Conservation (phyloP, 305 asterid genomes). For the Fraxinus platypoda region DNA sequence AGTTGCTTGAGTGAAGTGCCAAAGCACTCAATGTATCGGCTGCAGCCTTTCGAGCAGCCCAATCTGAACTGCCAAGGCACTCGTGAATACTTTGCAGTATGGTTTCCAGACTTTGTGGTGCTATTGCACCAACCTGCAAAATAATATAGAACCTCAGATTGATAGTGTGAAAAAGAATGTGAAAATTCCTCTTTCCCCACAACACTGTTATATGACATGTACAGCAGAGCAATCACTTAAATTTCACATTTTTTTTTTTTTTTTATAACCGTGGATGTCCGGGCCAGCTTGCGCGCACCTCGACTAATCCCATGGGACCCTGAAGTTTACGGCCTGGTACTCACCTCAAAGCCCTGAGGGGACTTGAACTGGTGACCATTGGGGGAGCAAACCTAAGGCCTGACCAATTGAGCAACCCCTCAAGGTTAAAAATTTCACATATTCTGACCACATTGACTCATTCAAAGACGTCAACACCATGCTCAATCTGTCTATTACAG, state of each 20-base stretch:
- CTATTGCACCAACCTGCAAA: constrained; percentile 83
- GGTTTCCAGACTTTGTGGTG: constrained; percentile 77
- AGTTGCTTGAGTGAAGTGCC: constrained; percentile 57
- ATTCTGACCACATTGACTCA: neutral
- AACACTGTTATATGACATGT: neutral
- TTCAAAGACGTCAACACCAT: neutral
- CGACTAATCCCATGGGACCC: too few relatives aligned
- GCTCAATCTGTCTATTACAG: neutral
- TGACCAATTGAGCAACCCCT: too few relatives aligned
- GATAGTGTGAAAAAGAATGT: neutral
- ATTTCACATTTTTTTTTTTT: neutral
- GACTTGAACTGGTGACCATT: too few relatives aligned
- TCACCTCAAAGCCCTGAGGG: too few relatives aligned
- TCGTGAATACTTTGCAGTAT: constrained; percentile 79
- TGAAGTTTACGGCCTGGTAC: too few relatives aligned
- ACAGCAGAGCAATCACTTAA: neutral
- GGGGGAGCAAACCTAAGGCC: too few relatives aligned
- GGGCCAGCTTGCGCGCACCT: too few relatives aligned
- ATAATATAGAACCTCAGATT: constrained; percentile 12
- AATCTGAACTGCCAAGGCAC: constrained; percentile 82
- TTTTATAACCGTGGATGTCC: too few relatives aligned
- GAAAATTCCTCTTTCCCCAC: neutral
- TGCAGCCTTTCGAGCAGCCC: constrained; percentile 98
- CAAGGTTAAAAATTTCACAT: neutral
- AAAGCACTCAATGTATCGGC: constrained; percentile 77